Conservation (phyloP, 371 early-diverging fungal species). For the Mucor racemosus region DNA sequence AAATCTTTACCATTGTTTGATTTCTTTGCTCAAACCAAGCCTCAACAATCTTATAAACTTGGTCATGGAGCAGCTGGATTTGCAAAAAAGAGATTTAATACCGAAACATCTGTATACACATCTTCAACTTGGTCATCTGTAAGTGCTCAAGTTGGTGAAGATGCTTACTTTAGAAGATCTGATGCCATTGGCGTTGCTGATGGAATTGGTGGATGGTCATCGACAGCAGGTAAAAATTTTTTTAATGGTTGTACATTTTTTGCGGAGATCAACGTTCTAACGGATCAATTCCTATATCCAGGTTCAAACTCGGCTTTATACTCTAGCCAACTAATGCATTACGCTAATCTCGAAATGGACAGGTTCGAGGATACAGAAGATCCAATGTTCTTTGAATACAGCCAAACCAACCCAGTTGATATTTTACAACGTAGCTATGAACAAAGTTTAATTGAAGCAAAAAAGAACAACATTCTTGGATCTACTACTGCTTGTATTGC, state of each 20-base stretch:
- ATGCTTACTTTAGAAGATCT: slow-evolving; percentile 75
- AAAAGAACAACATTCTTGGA: slow-evolving; percentile 75
- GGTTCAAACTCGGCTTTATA: slow-evolving; percentile 89
- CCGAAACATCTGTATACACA: slow-evolving; percentile 6
- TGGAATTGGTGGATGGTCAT: slow-evolving; percentile 84
- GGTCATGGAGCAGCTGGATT: slow-evolving; percentile 32
- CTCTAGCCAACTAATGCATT: slow-evolving; percentile 92
- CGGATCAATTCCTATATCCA: slow-evolving; percentile 22
- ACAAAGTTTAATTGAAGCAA: slow-evolving; percentile 67
- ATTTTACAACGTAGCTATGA: slow-evolving; percentile 82
- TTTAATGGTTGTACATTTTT: background rate
- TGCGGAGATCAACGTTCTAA: slow-evolving; percentile 10
- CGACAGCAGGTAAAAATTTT: slow-evolving; percentile 34
- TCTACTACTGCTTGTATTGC: slow-evolving; percentile 91
- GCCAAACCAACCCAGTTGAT: slow-evolving; percentile 76
- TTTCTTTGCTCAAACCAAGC: slow-evolving; percentile 28
- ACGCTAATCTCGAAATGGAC: slow-evolving; percentile 81
- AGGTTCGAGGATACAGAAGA: slow-evolving; percentile 63
- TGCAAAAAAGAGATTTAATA: slow-evolving; percentile 24
- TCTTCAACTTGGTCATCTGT: slow-evolving; percentile 13
- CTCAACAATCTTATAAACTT: slow-evolving; percentile 23
- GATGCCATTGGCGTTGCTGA: slow-evolving; percentile 87
- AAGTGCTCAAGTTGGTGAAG: slow-evolving; percentile 80
- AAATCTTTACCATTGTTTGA: slow-evolving; percentile 31
- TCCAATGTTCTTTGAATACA: slow-evolving; percentile 63